Base-by-base conservation (phyloP, 2,329 filamentous ascomycete species). In the Colletotrichum tamarilloi region DNA sequence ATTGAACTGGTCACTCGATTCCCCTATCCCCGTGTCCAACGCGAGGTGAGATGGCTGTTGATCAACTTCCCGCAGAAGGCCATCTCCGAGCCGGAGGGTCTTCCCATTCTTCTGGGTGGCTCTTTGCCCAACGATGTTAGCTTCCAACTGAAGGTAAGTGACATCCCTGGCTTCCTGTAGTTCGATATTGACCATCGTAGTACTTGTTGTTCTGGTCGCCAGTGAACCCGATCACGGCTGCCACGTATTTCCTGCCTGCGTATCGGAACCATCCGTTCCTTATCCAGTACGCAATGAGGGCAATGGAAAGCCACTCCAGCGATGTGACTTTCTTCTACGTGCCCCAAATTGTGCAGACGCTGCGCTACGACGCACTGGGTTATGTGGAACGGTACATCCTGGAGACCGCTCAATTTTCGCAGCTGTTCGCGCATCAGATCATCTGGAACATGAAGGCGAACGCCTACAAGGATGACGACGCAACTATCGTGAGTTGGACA, bases 361-460 rank as follows among this genome's bases (percentile, higher is more conserved):
- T 99, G 56, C 93, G 97, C 67, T 98, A 98, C 78, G 97, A 99
- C 86, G 90, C 89, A 14, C 87, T 99, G 28, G 97, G 97, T 68
- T 99, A 99, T 80, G 95, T 98, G 2, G 95, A 98, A 82, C 91
- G 96, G 57, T 99, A 98, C 80, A 98, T 99, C 68, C 88, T 98
- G 19, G 97, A 99, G 84, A 98, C 97, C 0, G 97, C 95, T 1
- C 96, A 97, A 78, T 95, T 98, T 79, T 98, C 97, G n/a, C 97
- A 98, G 82, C 86, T 98, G 9, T 99, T 99, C 82, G 96, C 97
- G 2, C 97, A 99, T 82, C 97, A 99, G 79, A 98, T 99, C 77
- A 99, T 99, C 80, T 99, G 97, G 97, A 99, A 99, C 81, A 99
- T 99, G 93, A 99, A 98, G 82, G 97, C 97, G 38, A 99, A 99